Conservation (phyloP, 1,139 yeast genomes). For the Chernovozyma aurita region DNA sequence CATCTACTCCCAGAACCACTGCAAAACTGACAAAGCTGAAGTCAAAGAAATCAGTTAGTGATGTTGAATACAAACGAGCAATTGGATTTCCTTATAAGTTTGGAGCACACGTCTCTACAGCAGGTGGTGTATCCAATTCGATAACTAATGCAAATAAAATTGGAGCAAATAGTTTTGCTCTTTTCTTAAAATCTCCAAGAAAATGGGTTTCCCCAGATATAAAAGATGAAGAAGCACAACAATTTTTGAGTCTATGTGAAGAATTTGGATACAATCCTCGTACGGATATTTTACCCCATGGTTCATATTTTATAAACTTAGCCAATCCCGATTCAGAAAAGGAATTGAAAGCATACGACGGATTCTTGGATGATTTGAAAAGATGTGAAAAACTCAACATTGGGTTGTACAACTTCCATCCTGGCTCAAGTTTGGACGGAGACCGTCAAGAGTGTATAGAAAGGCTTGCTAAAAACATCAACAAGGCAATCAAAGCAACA, state of each 20-base stretch:
- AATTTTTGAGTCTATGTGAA: conserved; percentile 65
- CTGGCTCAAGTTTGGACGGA: conserved; percentile 82
- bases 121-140: conserved; percentile 75
- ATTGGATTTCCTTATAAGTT: conserved; percentile 39
- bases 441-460: conserved; percentile 62
- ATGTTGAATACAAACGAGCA: conserved; percentile 2
- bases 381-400: conserved; percentile 84
- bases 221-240: conserved; percentile 64
- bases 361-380: conserved; percentile 81
- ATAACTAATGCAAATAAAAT: conserved; percentile 69
- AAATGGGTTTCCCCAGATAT: conserved; percentile 86
- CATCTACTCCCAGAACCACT: too few relatives aligned
- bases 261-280: conserved; percentile 56
- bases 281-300: conserved; percentile 87
- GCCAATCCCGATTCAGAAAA: conserved; percentile 88
- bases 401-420: conserved; percentile 89
- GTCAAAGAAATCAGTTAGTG: too few relatives aligned
- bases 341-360: conserved; percentile 66
- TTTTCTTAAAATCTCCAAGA: conserved; percentile 85
- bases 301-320: conserved; percentile 85
- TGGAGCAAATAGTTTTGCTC: conserved; percentile 84
- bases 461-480: conserved; percentile 72
- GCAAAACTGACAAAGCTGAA: too few relatives aligned
- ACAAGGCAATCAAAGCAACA: conserved; percentile 71
- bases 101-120: conserved; percentile 77